Percentiles rank a stretch among this genome's conserved stretches.
These are phyloP conservation scores for Trametes villosa DNA, from an alignment of 768 basidiomycete genomes.

Conservation along the genomic window DNA sequence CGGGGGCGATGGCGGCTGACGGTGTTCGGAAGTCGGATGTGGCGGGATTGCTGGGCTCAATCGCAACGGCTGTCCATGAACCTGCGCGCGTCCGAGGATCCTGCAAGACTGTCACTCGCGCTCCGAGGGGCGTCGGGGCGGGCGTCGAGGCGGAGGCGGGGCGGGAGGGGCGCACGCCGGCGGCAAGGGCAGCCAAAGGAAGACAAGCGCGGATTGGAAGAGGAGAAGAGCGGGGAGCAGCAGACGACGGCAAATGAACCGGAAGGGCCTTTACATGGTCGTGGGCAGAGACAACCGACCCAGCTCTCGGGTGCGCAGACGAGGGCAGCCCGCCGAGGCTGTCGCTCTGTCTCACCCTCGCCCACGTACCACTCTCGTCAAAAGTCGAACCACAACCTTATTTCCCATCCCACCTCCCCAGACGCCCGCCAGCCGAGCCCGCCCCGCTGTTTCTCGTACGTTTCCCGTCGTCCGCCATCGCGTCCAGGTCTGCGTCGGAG, in stretches of 20 bases:
- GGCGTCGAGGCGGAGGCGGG: too few species aligned
- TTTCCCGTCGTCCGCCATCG: neutral
- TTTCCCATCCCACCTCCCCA: constrained; percentile 1
- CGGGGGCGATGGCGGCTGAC: neutral
- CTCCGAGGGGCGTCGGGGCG: too few species aligned
- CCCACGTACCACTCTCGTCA: neutral
- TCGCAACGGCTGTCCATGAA: neutral
- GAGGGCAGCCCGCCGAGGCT: too few species aligned
- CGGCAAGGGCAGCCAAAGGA: neutral
- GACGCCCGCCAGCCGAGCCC: neutral
- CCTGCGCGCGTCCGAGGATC: neutral
- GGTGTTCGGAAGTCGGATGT: neutral
- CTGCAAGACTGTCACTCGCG: neutral
- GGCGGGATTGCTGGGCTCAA: neutral
- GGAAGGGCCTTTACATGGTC: neutral
- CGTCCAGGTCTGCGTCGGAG: neutral
- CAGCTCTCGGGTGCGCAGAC: neutral
- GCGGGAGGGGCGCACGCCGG: neutral
- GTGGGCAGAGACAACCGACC: neutral
- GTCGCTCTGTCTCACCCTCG: too few species aligned
- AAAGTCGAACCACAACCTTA: constrained; percentile 22
- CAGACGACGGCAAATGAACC: too few species aligned
- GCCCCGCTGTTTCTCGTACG: constrained; percentile 1
- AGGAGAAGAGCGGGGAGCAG: neutral
- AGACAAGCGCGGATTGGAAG: neutral